Evolutionary conservation across 2,329 filamentous ascomycete species (phyloP), one percentile per base, ranked within the genome.

Genomic region (Epichloe festucae): DNA sequence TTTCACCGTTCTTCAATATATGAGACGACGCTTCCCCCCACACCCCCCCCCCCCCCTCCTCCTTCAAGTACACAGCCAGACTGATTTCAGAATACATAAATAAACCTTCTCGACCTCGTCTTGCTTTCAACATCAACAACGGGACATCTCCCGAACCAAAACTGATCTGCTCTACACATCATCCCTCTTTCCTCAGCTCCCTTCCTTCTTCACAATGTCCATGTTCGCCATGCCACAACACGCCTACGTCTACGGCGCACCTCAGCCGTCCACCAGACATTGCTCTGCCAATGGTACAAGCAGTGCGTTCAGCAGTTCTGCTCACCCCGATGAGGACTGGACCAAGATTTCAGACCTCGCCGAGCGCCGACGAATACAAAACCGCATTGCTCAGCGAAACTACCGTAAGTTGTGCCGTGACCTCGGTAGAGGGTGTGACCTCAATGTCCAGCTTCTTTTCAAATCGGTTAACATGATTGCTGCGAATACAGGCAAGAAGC

Each of bases 321-420:
- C 90, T 61, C 94, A 95, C 68, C 87, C 91, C 51, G 90, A 96
- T 65, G 91, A 97, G 73, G 91, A 97, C 73, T 97, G 91, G 91
- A 96, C 91, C 65, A 95, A 96, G 81, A 95, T 97, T 67, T 95
- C 91, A 53, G 91, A 97, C 69, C 83, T 97, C 54, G 91, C 90
- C 49, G 91, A 97, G 73, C 84, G 93, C 64, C 78, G 90, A 63
- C 81, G 90, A 65, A 95, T 96, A 73, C 90, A 97, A 72, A 97
- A 97, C 73, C 84, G 91, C 60, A 96, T 97, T 76, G 91, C 91
- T 59, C 91, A 97, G 73, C 85, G 90, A 63, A 95, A 95, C 75
- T 96, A 96, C 74, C 89, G 89, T 95, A 76, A 10, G 5, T 27
- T 27, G 27, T 27, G 27, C 27, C 27, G 8, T 27, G 2, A 8